Evolutionary conservation across 805 yeast species (phyloP), one percentile per base, ranked within the genome.

Genomic region (Myxozyma neglecta): DNA sequence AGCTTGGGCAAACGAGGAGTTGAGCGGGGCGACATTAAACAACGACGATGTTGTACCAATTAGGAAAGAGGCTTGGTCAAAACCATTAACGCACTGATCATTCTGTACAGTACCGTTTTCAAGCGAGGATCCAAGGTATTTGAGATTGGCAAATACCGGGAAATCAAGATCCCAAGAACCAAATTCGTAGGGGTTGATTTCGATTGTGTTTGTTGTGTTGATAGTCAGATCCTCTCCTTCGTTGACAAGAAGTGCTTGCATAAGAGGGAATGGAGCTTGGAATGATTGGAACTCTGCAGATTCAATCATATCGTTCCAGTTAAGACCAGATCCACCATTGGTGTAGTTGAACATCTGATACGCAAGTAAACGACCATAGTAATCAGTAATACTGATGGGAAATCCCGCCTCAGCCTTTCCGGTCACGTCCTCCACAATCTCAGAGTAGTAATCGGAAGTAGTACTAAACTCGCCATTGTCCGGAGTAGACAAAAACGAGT

Each of bases 141-240:
- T 81, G 50, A 84, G 75, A 61, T 87, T 85, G n/a, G 86, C 78
- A 73, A 91, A 90, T 2, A 87, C 76, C 56, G 80, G 77, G 58
- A 89, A 74, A 1, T 86, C 78, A 14, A 89, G 87, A 71, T 91
- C 97, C 96, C 96, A 90, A 5, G 94, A 85, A 14, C 97, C 97
- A 71, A 90, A 75, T 70, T 87, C 89, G 69, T 76, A 86, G 8
- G 96, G 93, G 53, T 70, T 72, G 63, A 75, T 45, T 67, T 78
- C 81, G 52, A 75, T 73, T 14, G 73, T 81, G 1, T 96, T 88
- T 24, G 84, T 81, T 8, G 96, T 85, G 76, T 89, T 89, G 37
- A 75, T 71, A 50, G 87, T 75, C 52, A 86, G 78, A 4, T 65
- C 53, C 2, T 86, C 79, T 29, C 83, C 84, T 14, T 71, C 70